Conservation (phyloP, 331 rosid species). For the Quercus tomentella region DNA sequence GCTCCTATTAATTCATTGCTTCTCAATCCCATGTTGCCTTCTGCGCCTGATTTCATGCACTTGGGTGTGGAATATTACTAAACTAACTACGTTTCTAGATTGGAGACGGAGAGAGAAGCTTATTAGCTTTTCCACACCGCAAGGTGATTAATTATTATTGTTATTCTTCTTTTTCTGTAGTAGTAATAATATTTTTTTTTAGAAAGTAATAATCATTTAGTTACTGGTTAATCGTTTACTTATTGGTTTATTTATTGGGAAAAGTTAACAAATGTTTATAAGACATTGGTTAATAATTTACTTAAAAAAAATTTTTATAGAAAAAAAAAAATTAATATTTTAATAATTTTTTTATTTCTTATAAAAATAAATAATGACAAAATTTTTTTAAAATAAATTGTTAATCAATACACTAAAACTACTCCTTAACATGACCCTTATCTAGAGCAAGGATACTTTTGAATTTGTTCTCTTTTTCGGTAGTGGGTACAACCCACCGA, state of each 20-base stretch:
- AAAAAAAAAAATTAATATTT: too few species aligned
- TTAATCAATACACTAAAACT: too few species aligned
- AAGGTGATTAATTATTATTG: not conserved
- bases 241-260: not conserved
- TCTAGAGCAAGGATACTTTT: not conserved
- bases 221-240: not conserved
- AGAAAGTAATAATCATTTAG: not conserved
- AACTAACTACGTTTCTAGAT: not conserved
- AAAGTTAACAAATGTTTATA: rapidly evolving
- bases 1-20: not conserved
- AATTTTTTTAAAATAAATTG: too few species aligned
- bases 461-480: not conserved
- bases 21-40: not conserved
- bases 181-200: not conserved
- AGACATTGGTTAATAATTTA: rapidly evolving
- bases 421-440: too few species aligned
- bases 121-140: not conserved
- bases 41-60: not conserved
- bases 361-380: too few species aligned
- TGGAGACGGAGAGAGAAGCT: not conserved
- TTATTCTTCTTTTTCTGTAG: not conserved
- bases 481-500: not conserved
- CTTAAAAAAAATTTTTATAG: too few species aligned
- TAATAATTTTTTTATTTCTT: too few species aligned
- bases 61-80: conserved; percentile 1